Percentiles rank a stretch among this genome's conserved stretches.
Evolutionary conservation across 2,329 filamentous ascomycete genomes (phyloP).

Genomic region (Pyrenophora teres): DNA sequence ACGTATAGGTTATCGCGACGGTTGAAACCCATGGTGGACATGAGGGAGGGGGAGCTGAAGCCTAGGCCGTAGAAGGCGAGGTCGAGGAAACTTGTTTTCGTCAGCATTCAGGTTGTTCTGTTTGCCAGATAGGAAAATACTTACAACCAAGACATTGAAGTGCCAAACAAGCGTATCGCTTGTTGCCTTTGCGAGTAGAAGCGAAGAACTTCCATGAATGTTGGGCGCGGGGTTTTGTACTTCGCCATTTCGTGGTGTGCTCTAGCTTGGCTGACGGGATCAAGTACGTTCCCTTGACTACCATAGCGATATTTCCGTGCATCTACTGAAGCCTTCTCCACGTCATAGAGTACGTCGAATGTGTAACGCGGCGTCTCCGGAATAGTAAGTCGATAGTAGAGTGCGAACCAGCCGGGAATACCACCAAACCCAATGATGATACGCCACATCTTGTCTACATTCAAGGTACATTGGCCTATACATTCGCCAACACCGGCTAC

Average conservation of each 20-base stretch:
- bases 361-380: slow-evolving; percentile 89
- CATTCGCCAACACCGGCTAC: slow-evolving; percentile 62
- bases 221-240: slow-evolving; percentile 39
- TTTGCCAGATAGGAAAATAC: not conserved
- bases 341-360: slow-evolving; percentile 77
- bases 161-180: slow-evolving; percentile 71
- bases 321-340: slow-evolving; percentile 67
- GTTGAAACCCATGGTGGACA: slow-evolving; percentile 73
- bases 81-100: slow-evolving; percentile 60
- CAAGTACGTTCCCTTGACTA: slow-evolving; percentile 61
- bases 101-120: not conserved
- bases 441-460: slow-evolving; percentile 89
- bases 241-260: slow-evolving; percentile 51
- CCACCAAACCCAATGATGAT: slow-evolving; percentile 80
- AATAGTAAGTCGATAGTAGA: slow-evolving; percentile 86
- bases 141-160: slow-evolving; percentile 78
- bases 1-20: slow-evolving; percentile 68
- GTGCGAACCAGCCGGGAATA: slow-evolving; percentile 76
- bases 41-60: slow-evolving; percentile 75
- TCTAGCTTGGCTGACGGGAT: slow-evolving; percentile 67
- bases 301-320: slow-evolving; percentile 74
- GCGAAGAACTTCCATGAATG: slow-evolving; percentile 63
- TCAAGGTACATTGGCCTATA: slow-evolving; percentile 65
- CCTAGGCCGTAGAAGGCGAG: slow-evolving; percentile 63
- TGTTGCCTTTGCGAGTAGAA: slow-evolving; percentile 75